These are phyloP conservation scores for Aspergillus fumigatus DNA, from an alignment of 2,329 filamentous ascomycete species.

Conservation along the genomic window DNA sequence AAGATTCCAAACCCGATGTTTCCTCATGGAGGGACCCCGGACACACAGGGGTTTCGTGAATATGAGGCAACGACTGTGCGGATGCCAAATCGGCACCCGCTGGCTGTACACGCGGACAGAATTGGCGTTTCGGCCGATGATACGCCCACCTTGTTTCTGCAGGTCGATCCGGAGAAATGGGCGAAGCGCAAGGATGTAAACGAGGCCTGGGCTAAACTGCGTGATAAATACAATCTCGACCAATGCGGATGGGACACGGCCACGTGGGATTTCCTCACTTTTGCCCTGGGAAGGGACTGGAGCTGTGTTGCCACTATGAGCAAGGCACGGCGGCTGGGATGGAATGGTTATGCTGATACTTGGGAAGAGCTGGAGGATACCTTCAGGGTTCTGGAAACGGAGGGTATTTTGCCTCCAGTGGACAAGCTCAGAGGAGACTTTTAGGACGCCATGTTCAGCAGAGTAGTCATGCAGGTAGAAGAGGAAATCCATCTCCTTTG, in stretches of 20 bases:
- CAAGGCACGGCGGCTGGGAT: slow-evolving; percentile 45
- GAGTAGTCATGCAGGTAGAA: background rate
- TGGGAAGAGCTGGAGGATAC: slow-evolving; percentile 36
- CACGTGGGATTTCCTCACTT: slow-evolving; percentile 43
- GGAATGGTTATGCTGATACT: slow-evolving; percentile 38
- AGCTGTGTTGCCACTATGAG: slow-evolving; percentile 33
- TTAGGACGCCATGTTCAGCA: background rate
- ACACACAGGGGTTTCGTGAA: slow-evolving; percentile 3
- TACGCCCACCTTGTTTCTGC: slow-evolving; percentile 13
- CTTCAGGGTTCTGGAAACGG: slow-evolving; percentile 29
- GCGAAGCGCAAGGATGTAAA: slow-evolving; percentile 35
- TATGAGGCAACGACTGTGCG: slow-evolving; percentile 10
- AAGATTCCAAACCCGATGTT: slow-evolving; percentile 27
- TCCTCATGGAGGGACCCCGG: slow-evolving; percentile 10
- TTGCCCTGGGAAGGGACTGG: slow-evolving; percentile 39
- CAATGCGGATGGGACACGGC: slow-evolving; percentile 40
- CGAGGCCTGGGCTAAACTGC: slow-evolving; percentile 35
- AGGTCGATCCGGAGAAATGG: slow-evolving; percentile 42
- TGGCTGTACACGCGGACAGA: slow-evolving; percentile 15
- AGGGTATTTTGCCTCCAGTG: slow-evolving; percentile 19
- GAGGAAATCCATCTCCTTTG: too few relatives aligned
- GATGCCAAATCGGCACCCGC: slow-evolving; percentile 18
- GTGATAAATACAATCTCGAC: slow-evolving; percentile 32
- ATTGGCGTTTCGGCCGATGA: slow-evolving; percentile 17
- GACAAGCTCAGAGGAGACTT: background rate